Evolutionary conservation across 1,284 basidiomycete genomes (phyloP).

Genomic region (Nidula niveotomentosa): DNA sequence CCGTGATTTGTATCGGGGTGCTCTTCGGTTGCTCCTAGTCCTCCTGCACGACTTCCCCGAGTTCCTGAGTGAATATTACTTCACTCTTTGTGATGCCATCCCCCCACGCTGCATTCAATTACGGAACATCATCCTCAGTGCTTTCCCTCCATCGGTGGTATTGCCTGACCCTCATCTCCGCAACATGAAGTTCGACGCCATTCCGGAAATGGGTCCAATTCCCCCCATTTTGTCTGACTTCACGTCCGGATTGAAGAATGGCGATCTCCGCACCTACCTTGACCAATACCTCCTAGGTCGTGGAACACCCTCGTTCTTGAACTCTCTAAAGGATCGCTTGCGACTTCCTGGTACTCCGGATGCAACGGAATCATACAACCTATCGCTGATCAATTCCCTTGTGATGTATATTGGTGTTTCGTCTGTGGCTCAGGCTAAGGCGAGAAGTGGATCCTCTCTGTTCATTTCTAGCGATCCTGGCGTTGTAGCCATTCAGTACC

Average conservation of each 20-base stretch:
- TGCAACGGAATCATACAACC: conserved; percentile 76
- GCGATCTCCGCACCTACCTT: conserved; percentile 75
- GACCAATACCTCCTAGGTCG: conserved; percentile 83
- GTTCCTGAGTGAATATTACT: conserved; percentile 96
- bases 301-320: conserved; percentile 68
- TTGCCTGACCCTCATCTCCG: conserved; percentile 90
- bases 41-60: conserved; percentile 99
- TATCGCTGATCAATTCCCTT: conserved; percentile 87
- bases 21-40: conserved; percentile 89
- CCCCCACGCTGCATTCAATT: conserved; percentile 95
- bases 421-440: conserved; percentile 84
- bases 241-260: conserved; percentile 74
- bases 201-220: conserved; percentile 87
- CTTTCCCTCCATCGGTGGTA: conserved; percentile 86
- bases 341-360: conserved; percentile 53
- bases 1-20: conserved; percentile 92
- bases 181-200: conserved; percentile 66
- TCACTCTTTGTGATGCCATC: conserved; percentile 91
- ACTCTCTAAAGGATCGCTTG: conserved; percentile 80
- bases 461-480: conserved; percentile 84
- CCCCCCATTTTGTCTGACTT: conserved; percentile 93
- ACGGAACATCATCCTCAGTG: conserved; percentile 94
- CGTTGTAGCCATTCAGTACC: conserved; percentile 78
- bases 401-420: conserved; percentile 95
- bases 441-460: conserved; percentile 74